phyloP scores from a whole-genome alignment of 192 early-diverging fungal genomes.

The Helicostylum pulchrum region DNA sequence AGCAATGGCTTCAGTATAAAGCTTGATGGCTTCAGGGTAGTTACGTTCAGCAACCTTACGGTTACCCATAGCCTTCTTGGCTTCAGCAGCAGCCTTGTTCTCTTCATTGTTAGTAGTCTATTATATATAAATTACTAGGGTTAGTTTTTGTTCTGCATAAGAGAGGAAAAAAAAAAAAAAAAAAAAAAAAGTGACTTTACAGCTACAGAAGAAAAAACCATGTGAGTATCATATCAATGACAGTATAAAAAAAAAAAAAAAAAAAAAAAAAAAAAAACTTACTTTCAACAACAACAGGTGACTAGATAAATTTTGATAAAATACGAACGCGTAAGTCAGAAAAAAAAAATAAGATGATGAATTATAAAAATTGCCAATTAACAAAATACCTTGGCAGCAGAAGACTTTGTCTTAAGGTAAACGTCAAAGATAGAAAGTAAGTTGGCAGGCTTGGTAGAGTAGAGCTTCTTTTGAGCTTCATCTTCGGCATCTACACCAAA shows the following conservation, averaged over 20 bases:
- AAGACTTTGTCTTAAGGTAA: conserved; percentile 73
- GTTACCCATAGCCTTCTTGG: conserved; percentile 82
- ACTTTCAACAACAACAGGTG: conserved; percentile 31
- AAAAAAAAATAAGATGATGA: neutral
- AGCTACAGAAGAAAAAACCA: conserved; percentile 10
- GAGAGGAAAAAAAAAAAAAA: neutral
- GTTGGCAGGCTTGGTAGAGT: conserved; percentile 83
- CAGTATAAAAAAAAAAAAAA: neutral
- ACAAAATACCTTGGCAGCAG: conserved; percentile 16
- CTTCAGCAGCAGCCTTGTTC: conserved; percentile 80
- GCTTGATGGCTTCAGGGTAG: conserved; percentile 77
- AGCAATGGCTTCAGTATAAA: conserved; percentile 91
- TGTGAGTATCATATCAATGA: neutral
- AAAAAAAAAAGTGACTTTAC: too few relatives aligned
- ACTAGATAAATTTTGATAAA: conserved; percentile 2
- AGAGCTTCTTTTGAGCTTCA: conserved; percentile 55
- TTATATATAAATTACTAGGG: neutral
- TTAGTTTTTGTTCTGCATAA: too few relatives aligned
- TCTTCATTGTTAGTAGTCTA: conserved; percentile 43
- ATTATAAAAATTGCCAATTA: neutral
- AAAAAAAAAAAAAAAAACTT: conserved; percentile 12
- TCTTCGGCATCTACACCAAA: conserved; percentile 85
- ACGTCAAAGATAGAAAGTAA: conserved; percentile 89
- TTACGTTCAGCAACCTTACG: conserved; percentile 79
- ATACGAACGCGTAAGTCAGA: neutral